Base-by-base conservation (phyloP, 2,329 filamentous ascomycete genomes). In the Ceratocystis harringtonii region DNA sequence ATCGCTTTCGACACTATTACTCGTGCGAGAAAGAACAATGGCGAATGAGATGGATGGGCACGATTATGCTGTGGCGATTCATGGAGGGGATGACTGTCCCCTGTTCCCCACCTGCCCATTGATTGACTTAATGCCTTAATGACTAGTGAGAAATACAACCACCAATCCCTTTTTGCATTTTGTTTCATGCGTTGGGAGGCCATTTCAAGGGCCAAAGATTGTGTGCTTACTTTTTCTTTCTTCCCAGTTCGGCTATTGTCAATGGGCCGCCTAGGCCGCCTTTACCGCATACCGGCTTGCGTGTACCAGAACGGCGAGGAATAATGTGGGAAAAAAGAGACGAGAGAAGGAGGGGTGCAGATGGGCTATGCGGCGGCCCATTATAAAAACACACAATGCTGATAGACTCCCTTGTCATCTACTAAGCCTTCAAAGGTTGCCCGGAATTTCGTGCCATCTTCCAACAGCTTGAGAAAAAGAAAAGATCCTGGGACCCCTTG, bases 1-100 rank as follows among this genome's bases (percentile, higher is more conserved):
- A 58, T 58, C 28, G 52, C 6, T 12, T 58, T 58, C 52, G 52
- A 58, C 52, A 32, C 52, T 58, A 58, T 58, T 36, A 58, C 52
- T 58, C 28, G 25, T 58, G 36, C 25, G 52, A 58, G 52, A 25
- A 36, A 30, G 52, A 57, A 58, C 52, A 58, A 58, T 32, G 28
- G 28, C 12, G 10, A n/a, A 50, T 22, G 32, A 36, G 32, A 36
- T 36, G 10, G 32, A 10, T 36, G 32, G 32, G 32, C 19, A 25
- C 19, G 48, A 52, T 52, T 52, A 25, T 52, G 48, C 48, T 28
- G 48, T 52, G 48, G 48, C 48, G 48, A 52, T 52, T 36, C 22
- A 25, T 25, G 22, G 22, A 25, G 22, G 22, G 22, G 1, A 25
- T 25, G 22, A 25, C 22, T 25, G 22, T 25, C 2, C 22, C 22